Evolutionary conservation across 2,329 filamentous ascomycete species (phyloP), one percentile per base, ranked within the genome.

Genomic region (Lasiodiplodia gonubiensis): DNA sequence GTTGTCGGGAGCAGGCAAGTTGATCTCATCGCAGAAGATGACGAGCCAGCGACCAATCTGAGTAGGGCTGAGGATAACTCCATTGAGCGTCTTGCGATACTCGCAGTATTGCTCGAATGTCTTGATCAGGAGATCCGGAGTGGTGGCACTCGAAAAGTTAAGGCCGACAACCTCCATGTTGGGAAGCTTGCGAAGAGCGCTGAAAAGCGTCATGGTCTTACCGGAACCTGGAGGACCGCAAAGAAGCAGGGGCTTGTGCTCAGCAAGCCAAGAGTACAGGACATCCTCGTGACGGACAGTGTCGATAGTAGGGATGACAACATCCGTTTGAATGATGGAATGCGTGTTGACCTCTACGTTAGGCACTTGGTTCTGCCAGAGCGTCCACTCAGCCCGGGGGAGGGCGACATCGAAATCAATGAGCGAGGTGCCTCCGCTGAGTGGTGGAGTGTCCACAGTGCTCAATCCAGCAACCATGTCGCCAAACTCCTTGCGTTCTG

Each of bases 121-220:
- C 85, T 99, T 99, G 84, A 99, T 94, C 70, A 99, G 87, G 33
- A 99, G 88, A 79, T 99, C 96, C 0, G 95, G 96, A 0, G 95
- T 99, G 0, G 96, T 99, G 1, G 95, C 96, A 74, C 95, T 99
- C 4, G 96, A 99, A 80, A 99, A 99, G 81, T 99, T 99, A 77
- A 99, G 92, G 59, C 95, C 95, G 37, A 99, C 96, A 68, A 97
- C 93, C 80, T 99, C 95, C 94, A 99, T 97, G 77, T 97, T 97
- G 3, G 94, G 94, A 68, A 99, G 85, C 80, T 99, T 99, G 71
- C 95, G 90, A 65, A 99, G 88, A 39, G 95, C 95, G 77, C 94
- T 97, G 84, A 99, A 99, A 14, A 99, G 84, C 12, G 95, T 99
- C 95, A 99, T 99, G 4, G 95, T 99, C 84, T 99, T 99, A 85